Conservation (phyloP, 176 grass and related monocot species). For the Carex pumila region DNA sequence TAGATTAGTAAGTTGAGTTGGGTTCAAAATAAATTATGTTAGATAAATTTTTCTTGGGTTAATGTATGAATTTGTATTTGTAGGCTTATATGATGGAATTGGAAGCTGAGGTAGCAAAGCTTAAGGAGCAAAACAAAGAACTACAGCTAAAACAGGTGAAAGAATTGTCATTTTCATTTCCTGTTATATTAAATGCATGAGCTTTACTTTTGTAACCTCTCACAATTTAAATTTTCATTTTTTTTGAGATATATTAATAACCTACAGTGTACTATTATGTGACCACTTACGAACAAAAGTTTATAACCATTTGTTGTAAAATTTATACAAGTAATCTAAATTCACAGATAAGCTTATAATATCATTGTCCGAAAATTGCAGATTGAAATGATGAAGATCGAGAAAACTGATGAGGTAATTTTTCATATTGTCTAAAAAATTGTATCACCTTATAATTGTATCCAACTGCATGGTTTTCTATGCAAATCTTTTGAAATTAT, state of each 20-base stretch:
- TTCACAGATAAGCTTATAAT: not conserved
- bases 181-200: not conserved
- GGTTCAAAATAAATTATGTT: not conserved
- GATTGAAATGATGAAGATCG: constrained; percentile 43
- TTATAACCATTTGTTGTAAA: not conserved
- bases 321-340: not conserved
- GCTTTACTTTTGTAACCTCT: not conserved
- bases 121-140: constrained; percentile 63
- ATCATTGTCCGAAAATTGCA: constrained; percentile 30
- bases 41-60: not conserved
- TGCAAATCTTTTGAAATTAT: constrained; percentile 5
- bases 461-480: not conserved
- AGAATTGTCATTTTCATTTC: not conserved
- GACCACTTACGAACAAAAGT: not conserved
- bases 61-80: not conserved
- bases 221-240: not conserved
- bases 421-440: not conserved
- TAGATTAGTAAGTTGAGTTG: not conserved
- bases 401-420: constrained; percentile 64
- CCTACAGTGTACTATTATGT: constrained; percentile 3
- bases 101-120: constrained; percentile 82
- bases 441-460: not conserved
- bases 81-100: constrained; percentile 88
- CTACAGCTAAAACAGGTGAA: constrained; percentile 85
- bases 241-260: constrained; percentile 5